Base-by-base conservation (phyloP, 2,329 filamentous ascomycete species). In the Penicillium sp. region DNA sequence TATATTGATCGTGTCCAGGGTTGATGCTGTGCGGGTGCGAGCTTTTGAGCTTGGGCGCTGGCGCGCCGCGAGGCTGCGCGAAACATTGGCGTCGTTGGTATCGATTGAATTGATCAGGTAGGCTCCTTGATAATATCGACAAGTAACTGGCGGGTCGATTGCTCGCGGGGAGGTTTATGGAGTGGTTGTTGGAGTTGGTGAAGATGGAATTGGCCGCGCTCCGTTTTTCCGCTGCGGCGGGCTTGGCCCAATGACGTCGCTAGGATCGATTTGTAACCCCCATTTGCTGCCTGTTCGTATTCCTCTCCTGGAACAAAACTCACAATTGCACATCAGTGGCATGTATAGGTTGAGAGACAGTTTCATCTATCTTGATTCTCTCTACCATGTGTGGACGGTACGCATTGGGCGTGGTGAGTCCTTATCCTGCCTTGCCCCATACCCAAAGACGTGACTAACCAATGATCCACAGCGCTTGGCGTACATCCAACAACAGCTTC, bases 401-500 rank as follows among this genome's bases (percentile, higher is more conserved):
- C 73, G 86, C 83, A 24, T 75, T 91, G 65, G 84, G 85, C 51
- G 79, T 88, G 79, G 87, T 88, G 80, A 64, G 83, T 78, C 24
- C 19, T 7, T 56, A 44, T 12, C 17, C 33, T 53, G n/a, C 8
- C 28, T 35, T 35, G 30, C 30, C 49, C 9, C 28, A 35, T 35
- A 35, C 9, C 28, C 15, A 13, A 33, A 35, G 17, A 10, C 30
- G 9, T 8, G 40, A 50, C 66, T 70, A 42, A 66, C 60, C 28
- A 35, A 60, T 59, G 33, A 35, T 28, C 50, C 4, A 47, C 70
- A 96, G 92, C 86, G 91, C 65, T 89, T 91, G 38, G 89, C 88
- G 26, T 89, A 92, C 74, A 85, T 97, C 61, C 89, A 90, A 56
- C 85, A 84, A 59, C 88, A 90, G 75, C 82, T 97, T 7, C 85